Conservation (phyloP, 2,329 filamentous ascomycete species). For the Dothideomycetes sp. region DNA sequence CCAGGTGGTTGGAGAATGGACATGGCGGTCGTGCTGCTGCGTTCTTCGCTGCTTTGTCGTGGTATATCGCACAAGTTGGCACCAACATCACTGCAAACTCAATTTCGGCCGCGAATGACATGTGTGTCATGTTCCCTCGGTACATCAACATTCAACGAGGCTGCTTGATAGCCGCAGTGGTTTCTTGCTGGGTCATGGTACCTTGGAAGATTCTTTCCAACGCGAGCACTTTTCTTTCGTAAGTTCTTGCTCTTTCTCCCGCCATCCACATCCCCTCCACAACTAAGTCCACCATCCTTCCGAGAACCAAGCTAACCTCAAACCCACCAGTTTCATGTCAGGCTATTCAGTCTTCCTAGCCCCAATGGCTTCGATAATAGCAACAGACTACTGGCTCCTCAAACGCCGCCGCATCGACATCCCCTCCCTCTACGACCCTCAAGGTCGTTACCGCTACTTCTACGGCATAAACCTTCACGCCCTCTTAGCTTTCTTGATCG, state of each 20-base stretch:
- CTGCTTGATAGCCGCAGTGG: constrained; percentile 38
- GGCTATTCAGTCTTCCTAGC: constrained; percentile 57
- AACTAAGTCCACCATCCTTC: too few relatives aligned
- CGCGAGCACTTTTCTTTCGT: constrained; percentile 46
- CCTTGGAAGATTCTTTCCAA: constrained; percentile 58
- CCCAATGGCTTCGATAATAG: constrained; percentile 53
- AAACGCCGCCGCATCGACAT: constrained; percentile 37
- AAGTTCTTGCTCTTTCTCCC: too few relatives aligned
- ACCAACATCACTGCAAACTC: constrained; percentile 47
- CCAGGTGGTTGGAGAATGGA: constrained; percentile 23
- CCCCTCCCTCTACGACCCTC: constrained; percentile 41
- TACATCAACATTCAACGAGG: constrained; percentile 38
- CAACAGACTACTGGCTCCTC: constrained; percentile 52
- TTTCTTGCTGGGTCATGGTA: constrained; percentile 47
- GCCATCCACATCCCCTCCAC: too few relatives aligned
- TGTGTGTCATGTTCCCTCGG: constrained; percentile 42
- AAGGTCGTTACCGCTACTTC: constrained; percentile 43
- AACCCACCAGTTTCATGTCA: constrained; percentile 53
- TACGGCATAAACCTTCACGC: constrained; percentile 52
- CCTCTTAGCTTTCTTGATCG: constrained; percentile 47
- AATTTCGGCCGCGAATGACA: constrained; percentile 45
- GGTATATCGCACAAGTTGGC: constrained; percentile 46
- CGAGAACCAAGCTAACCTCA: too few relatives aligned
- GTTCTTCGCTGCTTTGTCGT: constrained; percentile 26
- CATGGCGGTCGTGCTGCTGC: constrained; percentile 25